Conservation (phyloP, 1,284 basidiomycete genomes). For the Wolfiporia cocos region DNA sequence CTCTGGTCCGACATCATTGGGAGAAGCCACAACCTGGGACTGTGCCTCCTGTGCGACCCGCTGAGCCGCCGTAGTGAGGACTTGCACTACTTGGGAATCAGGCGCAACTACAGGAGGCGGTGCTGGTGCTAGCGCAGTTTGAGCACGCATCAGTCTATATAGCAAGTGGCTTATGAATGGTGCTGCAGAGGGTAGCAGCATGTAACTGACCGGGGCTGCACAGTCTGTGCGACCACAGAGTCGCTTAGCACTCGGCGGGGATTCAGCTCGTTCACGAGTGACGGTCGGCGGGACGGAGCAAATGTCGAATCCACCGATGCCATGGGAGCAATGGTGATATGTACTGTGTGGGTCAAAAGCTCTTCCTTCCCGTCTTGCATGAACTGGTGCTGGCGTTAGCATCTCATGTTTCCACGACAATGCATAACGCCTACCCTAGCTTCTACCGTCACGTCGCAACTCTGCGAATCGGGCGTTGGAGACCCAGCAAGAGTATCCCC, state of each 20-base stretch:
- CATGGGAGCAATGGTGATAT: constrained; percentile 66
- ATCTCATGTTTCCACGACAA: constrained; percentile 10
- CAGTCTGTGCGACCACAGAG: constrained; percentile 36
- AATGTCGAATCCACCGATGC: constrained; percentile 59
- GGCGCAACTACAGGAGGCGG: constrained; percentile 30
- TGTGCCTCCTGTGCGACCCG: constrained; percentile 70
- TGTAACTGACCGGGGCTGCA: constrained; percentile 22
- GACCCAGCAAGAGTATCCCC: constrained; percentile 71
- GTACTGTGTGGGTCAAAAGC: constrained; percentile 57
- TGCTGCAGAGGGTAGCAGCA: too few species aligned
- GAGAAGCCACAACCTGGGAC: constrained; percentile 53
- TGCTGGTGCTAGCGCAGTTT: constrained; percentile 17
- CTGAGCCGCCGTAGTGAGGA: constrained; percentile 67
- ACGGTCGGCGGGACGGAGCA: constrained; percentile 52
- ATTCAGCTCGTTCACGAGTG: constrained; percentile 47
- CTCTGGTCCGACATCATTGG: constrained; percentile 41
- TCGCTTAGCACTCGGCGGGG: constrained; percentile 60
- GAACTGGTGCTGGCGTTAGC: constrained; percentile 51
- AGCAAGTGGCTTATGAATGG: too few species aligned
- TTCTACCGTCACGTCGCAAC: constrained; percentile 63
- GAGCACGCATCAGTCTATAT: constrained; percentile 21
- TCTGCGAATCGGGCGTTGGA: constrained; percentile 66
- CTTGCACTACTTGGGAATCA: constrained; percentile 65
- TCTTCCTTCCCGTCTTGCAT: constrained; percentile 69
- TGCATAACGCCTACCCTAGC: constrained; percentile 49